phyloP scores from a whole-genome alignment of 768 basidiomycete species.

The Pisolithus microcarpus region DNA sequence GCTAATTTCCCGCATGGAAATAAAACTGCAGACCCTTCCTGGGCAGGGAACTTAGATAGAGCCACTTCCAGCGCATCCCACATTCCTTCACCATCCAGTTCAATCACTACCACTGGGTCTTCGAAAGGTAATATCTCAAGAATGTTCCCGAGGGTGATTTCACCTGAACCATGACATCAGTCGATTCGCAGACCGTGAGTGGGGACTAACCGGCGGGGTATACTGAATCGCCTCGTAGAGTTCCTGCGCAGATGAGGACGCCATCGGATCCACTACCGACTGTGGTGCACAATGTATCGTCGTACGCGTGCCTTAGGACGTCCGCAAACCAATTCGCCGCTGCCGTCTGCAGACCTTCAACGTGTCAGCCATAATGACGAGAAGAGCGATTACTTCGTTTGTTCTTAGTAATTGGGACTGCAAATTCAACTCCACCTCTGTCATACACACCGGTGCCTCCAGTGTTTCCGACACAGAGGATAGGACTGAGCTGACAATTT shows the following conservation, averaged over 20 bases:
- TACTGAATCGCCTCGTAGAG: constrained; percentile 75
- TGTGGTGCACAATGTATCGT: constrained; percentile 55
- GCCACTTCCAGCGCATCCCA: constrained; percentile 76
- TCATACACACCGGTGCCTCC: constrained; percentile 70
- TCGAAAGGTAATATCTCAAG: constrained; percentile 86
- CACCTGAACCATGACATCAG: constrained; percentile 35
- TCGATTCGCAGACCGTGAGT: neutral
- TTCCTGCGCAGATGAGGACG: constrained; percentile 77
- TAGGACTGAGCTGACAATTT: constrained; percentile 56
- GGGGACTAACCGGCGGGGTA: constrained; percentile 66
- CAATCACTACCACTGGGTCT: constrained; percentile 75
- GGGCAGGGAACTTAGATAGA: constrained; percentile 75
- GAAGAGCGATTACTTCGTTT: constrained; percentile 43
- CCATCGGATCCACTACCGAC: constrained; percentile 66
- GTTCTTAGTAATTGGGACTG: constrained; percentile 71
- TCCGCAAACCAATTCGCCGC: constrained; percentile 83
- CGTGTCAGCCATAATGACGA: neutral
- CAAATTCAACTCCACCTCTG: constrained; percentile 60
- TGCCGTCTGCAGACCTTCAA: constrained; percentile 41
- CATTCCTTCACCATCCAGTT: constrained; percentile 69
- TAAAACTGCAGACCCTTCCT: constrained; percentile 65
- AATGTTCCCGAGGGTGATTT: constrained; percentile 78
- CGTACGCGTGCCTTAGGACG: constrained; percentile 75
- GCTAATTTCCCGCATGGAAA: neutral
- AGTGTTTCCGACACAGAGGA: constrained; percentile 63